Base-by-base conservation (phyloP, 176 grass and related monocot species). In the Oryza meridionalis region DNA sequence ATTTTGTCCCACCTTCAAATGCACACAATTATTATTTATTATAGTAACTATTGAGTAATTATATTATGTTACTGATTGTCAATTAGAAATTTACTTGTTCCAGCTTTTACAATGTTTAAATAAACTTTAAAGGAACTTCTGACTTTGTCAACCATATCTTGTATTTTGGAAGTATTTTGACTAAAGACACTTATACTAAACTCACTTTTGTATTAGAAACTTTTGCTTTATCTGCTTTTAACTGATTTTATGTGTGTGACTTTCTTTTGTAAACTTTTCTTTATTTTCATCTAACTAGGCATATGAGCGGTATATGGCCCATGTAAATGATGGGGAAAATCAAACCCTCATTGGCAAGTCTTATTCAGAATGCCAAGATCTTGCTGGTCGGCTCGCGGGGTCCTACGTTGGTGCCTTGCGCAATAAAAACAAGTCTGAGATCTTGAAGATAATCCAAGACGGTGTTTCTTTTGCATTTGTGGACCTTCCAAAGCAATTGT, bases 311-410 rank as follows among this genome's bases (percentile, higher is more conserved):
- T 87, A 92, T 76, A 72, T 84, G 75, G 43, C 33, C 65, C 77
- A 91, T 87, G 58, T 89, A 73, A 58, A 69, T 0, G 86, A 84
- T 3, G 88, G 74, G 61, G 86, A 85, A 70, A 90, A 87, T 81
- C 79, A 88, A 69, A 59, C 67, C 76, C 84, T 81, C 38, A 84
- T 86, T 79, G 86, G 67, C 40, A 98, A 92, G 71, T 82, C 91
- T 59, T 88, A 93, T 82, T 92, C 87, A 1, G 96, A 98, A 82
- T 95, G 89, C 29, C 92, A 98, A 79, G 93, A 95, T 65, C 91
- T 98, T 65, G 91, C 93, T 88, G 86, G 88, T 83, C 90, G 89
- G 77, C 87, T 98, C 25, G 90, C 91, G 27, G 93, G 86, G 12
- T 88, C 86, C 70, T 98, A 93, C 67, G 85, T 85, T 65, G 96